Base-by-base conservation (phyloP, 768 basidiomycete genomes). In the Glaciozyma martinii region DNA sequence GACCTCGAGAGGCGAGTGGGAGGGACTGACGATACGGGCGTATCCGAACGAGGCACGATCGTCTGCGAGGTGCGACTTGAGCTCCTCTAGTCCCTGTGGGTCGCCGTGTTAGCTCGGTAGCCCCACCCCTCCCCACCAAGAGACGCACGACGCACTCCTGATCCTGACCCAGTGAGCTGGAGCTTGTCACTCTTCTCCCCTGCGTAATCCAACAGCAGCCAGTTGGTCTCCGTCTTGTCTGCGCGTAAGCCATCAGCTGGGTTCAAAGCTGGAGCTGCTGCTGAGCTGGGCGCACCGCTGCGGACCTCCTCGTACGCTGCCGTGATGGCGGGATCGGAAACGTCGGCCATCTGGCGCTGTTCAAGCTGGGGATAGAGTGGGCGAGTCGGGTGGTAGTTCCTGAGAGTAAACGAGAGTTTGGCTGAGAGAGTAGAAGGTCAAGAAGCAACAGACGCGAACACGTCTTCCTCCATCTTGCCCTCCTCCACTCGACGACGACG, bases 121-220 rank as follows among this genome's bases (percentile, higher is more conserved):
- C 9, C 54, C 13, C 21, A 6, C 52, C 27, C 27, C 27, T 27
- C 32, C 54, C 30, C 4, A 4, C 54, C 19, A 5, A 30, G 13
- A 32, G 9, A 18, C 16, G 32, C 12, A 19, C 13, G 10, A 54
- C 67, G 18, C 18, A 62, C 89, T 43, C 87, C 89, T 30, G 83
- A 81, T 59, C 92, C 92, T 27, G 88, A 90, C 74, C 81, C 76
- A 16, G 89, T 86, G 73, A 97, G 79, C 70, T 78, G 76, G 71
- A 95, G 83, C 75, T 83, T 88, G 81, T 94, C 89, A 37, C 72
- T 72, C 56, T 74, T 76, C 53, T 77, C 76, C 30, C 72, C 57
- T 80, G 87, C 86, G 76, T 97, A 98, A 76, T 94, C 89, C 63
- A 95, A 78, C 62, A 97, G 80, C 53, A 93, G 75, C 91, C 91